phyloP scores from a whole-genome alignment of 78 protist species.

The Dictyostelium capitatum region DNA sequence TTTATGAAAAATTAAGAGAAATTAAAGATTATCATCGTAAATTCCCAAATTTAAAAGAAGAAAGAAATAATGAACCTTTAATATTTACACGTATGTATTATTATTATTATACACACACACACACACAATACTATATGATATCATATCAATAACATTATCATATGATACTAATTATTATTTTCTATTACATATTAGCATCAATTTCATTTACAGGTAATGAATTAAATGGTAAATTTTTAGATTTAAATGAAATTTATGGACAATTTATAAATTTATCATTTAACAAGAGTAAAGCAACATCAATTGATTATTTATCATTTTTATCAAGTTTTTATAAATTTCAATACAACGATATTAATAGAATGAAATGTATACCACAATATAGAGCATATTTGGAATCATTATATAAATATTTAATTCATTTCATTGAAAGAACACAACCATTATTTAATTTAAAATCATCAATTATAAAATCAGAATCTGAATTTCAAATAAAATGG shows the following conservation, averaged over 20 bases:
- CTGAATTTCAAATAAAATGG: constrained; percentile 57
- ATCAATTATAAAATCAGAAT: neutral
- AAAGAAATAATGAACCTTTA: constrained; percentile 13
- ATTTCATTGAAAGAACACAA: constrained; percentile 73
- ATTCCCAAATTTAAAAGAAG: constrained; percentile 25
- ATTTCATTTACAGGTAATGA: constrained; percentile 82
- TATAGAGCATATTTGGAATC: constrained; percentile 48
- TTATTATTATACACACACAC: neutral
- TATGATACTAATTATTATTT: too few relatives aligned
- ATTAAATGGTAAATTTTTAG: constrained; percentile 74
- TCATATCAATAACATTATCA: too few relatives aligned
- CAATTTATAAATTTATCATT: constrained; percentile 58
- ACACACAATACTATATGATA: neutral
- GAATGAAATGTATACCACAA: constrained; percentile 18
- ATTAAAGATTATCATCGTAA: constrained; percentile 81
- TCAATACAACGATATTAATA: constrained; percentile 38
- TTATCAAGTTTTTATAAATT: constrained; percentile 58
- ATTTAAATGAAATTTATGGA: constrained; percentile 71
- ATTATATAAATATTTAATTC: constrained; percentile 26
- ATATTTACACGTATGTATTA: constrained; percentile 52
- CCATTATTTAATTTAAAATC: constrained; percentile 45
- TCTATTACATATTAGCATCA: constrained; percentile 35
- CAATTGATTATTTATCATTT: constrained; percentile 46
- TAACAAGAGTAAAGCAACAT: neutral
- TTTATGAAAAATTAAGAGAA: constrained; percentile 81